These are phyloP conservation scores for Inonotus hispidus DNA, from an alignment of 1,284 basidiomycete genomes.

Conservation along the genomic window DNA sequence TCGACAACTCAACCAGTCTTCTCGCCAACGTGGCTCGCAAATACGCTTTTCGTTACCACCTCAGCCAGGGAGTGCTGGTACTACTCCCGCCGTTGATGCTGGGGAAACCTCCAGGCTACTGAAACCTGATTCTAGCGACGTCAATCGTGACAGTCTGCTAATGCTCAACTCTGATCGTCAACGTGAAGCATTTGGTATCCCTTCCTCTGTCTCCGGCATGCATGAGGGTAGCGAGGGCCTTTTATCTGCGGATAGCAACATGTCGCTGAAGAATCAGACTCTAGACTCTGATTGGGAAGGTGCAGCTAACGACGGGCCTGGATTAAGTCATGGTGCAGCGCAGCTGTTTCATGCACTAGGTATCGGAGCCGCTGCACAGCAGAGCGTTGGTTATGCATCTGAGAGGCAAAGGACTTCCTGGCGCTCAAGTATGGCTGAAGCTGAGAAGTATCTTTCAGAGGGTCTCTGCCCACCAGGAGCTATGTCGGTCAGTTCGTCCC, in stretches of 20 bases:
- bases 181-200: conserved; percentile 19
- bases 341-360: conserved; percentile 16
- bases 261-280: conserved; percentile 8
- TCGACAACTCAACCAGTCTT: background rate
- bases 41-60: background rate
- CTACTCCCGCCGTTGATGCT: background rate
- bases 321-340: conserved; percentile 16
- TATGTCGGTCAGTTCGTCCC: conserved; percentile 11
- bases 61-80: background rate
- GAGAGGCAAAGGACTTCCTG: conserved; percentile 8
- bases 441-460: conserved; percentile 12
- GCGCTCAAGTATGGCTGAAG: conserved; percentile 17
- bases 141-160: conserved; percentile 15
- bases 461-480: background rate
- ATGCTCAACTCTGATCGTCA: conserved; percentile 16
- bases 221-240: background rate
- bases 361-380: conserved; percentile 10
- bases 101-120: background rate
- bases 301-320: conserved; percentile 3
- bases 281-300: conserved; percentile 15
- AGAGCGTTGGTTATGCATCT: background rate
- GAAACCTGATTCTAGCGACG: background rate
- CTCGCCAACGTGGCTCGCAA: background rate
- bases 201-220: conserved; percentile 10
- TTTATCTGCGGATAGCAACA: conserved; percentile 10